These are phyloP conservation scores for Coemansia sp. DNA, from an alignment of 192 early-diverging fungal species.

Conservation along the genomic window DNA sequence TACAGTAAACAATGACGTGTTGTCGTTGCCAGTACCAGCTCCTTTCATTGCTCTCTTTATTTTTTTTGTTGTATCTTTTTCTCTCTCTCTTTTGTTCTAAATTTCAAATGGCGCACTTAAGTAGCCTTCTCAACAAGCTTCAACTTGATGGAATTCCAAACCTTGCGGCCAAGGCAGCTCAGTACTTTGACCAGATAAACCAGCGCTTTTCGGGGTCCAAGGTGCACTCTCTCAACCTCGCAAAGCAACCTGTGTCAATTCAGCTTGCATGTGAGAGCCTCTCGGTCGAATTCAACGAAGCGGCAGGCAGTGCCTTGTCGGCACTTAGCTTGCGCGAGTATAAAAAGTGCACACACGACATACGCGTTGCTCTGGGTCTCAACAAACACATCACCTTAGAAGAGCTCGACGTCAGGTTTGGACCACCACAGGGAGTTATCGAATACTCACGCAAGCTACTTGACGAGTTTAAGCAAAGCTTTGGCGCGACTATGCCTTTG, in stretches of 20 bases:
- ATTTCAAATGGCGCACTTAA: constrained; percentile 28
- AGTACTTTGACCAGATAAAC: constrained; percentile 47
- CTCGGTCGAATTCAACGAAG: constrained; percentile 47
- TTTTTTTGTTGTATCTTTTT: neutral
- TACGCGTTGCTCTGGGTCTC: constrained; percentile 39
- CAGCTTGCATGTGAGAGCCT: constrained; percentile 52
- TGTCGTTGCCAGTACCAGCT: neutral
- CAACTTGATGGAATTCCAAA: constrained; percentile 41
- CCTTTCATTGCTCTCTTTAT: neutral
- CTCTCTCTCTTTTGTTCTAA: neutral
- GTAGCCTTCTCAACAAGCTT: constrained; percentile 26
- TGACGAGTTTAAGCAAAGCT: constrained; percentile 31
- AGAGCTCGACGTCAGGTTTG: constrained; percentile 49
- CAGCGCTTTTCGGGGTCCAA: constrained; percentile 25
- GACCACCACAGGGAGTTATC: constrained; percentile 34
- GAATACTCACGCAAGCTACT: constrained; percentile 32
- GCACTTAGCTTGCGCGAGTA: constrained; percentile 33
- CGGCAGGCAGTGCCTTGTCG: constrained; percentile 41
- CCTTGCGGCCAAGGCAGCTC: constrained; percentile 45
- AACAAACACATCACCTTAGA: constrained; percentile 48
- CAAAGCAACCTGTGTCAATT: constrained; percentile 38
- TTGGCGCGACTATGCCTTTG: constrained; percentile 33
- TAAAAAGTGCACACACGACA: constrained; percentile 29
- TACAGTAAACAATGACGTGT: neutral
- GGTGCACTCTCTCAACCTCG: constrained; percentile 25